Percentiles rank a stretch among this genome's conserved stretches.
Evolutionary conservation across 2,329 filamentous ascomycete genomes (phyloP).

Genomic region (Achaetomium macrosporum): DNA sequence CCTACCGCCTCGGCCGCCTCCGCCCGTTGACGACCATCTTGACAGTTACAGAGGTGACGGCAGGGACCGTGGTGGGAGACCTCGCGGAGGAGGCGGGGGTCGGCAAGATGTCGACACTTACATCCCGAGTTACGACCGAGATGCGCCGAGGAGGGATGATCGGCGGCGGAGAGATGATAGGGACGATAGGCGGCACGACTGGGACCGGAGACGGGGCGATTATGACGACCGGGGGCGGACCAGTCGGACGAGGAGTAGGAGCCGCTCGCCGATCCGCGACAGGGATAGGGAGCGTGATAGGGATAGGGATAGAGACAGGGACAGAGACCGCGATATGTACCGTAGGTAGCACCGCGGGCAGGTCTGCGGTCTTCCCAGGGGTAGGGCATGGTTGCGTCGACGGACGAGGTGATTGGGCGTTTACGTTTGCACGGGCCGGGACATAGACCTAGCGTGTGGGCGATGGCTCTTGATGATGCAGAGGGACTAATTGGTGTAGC

Average conservation of each 20-base stretch:
- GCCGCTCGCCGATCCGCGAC: constrained; percentile 38
- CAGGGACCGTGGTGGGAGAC: constrained; percentile 27
- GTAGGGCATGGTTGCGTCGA: neutral
- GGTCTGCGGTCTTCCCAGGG: neutral
- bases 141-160: constrained; percentile 35
- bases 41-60: constrained; percentile 36
- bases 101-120: constrained; percentile 41
- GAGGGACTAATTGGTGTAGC: too few species aligned
- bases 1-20: constrained; percentile 46
- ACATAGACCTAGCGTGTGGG: too few species aligned
- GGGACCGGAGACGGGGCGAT: constrained; percentile 29
- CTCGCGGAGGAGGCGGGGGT: constrained; percentile 17
- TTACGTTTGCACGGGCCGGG: neutral
- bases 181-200: constrained; percentile 34
- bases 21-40: constrained; percentile 39
- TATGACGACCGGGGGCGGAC: constrained; percentile 34
- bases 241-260: constrained; percentile 40
- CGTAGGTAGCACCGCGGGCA: constrained; percentile 36
- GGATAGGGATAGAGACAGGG: constrained; percentile 43
- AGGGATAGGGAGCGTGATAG: constrained; percentile 37
- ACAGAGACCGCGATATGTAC: constrained; percentile 45
- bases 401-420: neutral
- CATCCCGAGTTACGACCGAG: constrained; percentile 42
- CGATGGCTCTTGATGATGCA: neutral
- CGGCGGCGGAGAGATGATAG: constrained; percentile 36